Evolutionary conservation across 208 protist genomes (phyloP), one percentile per base, ranked within the genome.

Genomic region (Plasmodiophora brassicae): DNA sequence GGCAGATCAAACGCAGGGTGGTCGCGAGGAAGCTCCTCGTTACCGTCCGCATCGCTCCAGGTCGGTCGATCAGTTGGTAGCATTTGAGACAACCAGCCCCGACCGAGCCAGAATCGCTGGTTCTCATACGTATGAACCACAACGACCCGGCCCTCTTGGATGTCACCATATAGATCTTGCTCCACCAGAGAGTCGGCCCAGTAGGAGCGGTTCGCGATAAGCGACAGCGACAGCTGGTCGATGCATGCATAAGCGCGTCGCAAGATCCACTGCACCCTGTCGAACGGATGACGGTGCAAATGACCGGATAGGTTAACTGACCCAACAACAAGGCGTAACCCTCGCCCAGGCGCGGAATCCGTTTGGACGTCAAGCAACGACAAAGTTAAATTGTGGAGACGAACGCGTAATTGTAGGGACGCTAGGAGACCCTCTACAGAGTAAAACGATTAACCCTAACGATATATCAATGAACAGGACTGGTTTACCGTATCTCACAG

Each of bases 41-140:
- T 78, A 5, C 65, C 65, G 41, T 78, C 65, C 32, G n/a, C n/a
- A 78, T 78, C 65, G 20, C 32, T 44, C 65, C 65, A 78, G 65
- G 10, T 78, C 20, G 65, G 65, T 38, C 65, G 65, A 32, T 78
- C 65, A 5, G 65, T 78, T 14, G 65, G 65, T 38, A 78, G n/a
- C 65, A 78, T 14, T 5, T 38, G n/a, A 32, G 14, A 36, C 32
- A 78, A 38, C 65, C 65, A 78, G 5, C 65, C 65, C 41, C 41
- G 65, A 5, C 65, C 65, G n/a, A 78, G 65, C 20, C 32, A 44
- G 41, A 78, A 78, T 38, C 65, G 5, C n/a, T 78, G 65, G n/a
- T 78, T 78, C n/a, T 78, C 65, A 78, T 78, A 78, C 5, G 65
- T 78, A 32, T 78, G 65, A 38, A 78, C 65, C 10, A 78, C 65